Evolutionary conservation across 2,329 filamentous ascomycete genomes (phyloP).

Genomic region (Fusarium caatingaense): DNA sequence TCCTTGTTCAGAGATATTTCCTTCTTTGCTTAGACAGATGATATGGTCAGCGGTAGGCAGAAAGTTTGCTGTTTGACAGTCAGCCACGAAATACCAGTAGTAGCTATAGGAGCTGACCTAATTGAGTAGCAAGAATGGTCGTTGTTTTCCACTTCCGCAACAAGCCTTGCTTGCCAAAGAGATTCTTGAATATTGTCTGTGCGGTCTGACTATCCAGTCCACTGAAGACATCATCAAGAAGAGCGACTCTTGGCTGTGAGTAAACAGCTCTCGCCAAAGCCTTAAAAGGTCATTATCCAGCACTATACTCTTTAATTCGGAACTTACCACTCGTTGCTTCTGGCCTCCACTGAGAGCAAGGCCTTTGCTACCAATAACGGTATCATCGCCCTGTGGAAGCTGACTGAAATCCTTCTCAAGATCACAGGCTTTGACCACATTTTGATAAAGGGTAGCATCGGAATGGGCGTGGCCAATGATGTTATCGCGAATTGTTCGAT

Average conservation of each 20-base stretch:
- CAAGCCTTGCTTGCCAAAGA: constrained; percentile 46
- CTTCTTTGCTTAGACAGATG: constrained; percentile 32
- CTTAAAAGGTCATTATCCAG: constrained; percentile 41
- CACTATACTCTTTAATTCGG: neutral
- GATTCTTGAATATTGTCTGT: constrained; percentile 45
- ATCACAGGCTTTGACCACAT: constrained; percentile 46
- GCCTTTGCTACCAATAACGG: constrained; percentile 58
- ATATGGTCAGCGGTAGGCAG: constrained; percentile 43
- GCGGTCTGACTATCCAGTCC: constrained; percentile 53
- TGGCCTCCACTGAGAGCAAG: constrained; percentile 61
- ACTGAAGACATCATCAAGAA: constrained; percentile 56
- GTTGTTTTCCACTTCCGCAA: constrained; percentile 49
- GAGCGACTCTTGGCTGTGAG: constrained; percentile 46
- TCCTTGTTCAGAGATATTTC: constrained; percentile 49
- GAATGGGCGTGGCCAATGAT: constrained; percentile 49
- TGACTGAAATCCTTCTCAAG: constrained; percentile 50
- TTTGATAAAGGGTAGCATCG: constrained; percentile 43
- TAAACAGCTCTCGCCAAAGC: constrained; percentile 55
- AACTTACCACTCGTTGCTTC: constrained; percentile 55
- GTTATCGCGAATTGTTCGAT: constrained; percentile 51
- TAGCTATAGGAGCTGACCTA: constrained; percentile 20
- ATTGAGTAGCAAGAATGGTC: constrained; percentile 53
- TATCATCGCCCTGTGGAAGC: constrained; percentile 53
- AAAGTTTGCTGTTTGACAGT: constrained; percentile 46
- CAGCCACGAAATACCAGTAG: neutral